These are phyloP conservation scores for Barnettozyma vustinii DNA, from an alignment of 805 yeast species.

Conservation along the genomic window DNA sequence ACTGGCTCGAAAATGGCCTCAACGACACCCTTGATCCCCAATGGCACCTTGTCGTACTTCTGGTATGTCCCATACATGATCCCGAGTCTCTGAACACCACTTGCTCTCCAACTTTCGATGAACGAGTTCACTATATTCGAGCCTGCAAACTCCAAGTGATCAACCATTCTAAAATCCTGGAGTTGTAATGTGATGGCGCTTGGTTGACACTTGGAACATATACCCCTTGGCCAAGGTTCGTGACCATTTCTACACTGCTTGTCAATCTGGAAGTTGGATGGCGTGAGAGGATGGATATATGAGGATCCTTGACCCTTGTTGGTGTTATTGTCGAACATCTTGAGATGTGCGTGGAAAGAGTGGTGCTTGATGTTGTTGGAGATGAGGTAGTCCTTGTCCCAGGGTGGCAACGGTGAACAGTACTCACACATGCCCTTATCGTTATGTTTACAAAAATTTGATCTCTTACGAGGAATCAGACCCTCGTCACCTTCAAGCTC, in stretches of 20 bases:
- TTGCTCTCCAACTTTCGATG: conserved; percentile 85
- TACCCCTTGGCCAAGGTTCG: conserved; percentile 90
- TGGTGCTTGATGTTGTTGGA: conserved; percentile 79
- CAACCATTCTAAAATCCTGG: conserved; percentile 92
- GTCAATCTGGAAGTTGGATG: conserved; percentile 62
- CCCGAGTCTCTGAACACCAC: conserved; percentile 86
- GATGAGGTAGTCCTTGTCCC: conserved; percentile 74
- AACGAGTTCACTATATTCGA: conserved; percentile 71
- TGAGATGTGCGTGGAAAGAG: conserved; percentile 79
- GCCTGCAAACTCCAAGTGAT: conserved; percentile 87
- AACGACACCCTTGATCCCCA: conserved; percentile 91
- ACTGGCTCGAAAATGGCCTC: conserved; percentile 93
- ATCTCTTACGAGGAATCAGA: conserved; percentile 56
- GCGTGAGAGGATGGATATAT: conserved; percentile 75
- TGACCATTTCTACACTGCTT: conserved; percentile 73
- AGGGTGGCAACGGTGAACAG: conserved; percentile 93
- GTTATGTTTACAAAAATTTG: conserved; percentile 75
- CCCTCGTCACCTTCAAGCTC: conserved; percentile 64
- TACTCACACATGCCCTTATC: conserved; percentile 97
- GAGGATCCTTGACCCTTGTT: conserved; percentile 55
- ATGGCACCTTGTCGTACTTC: conserved; percentile 74
- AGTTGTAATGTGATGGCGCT: conserved; percentile 88
- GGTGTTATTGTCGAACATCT: conserved; percentile 60
- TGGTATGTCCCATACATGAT: conserved; percentile 79
- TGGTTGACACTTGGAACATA: conserved; percentile 96